A percentile compares a stretch with the other conserved stretches of the same genome.
Evolutionary conservation across 495 filamentous ascomycete genomes (phyloP).

Genomic region (Melanomma pulvis-pyrius): DNA sequence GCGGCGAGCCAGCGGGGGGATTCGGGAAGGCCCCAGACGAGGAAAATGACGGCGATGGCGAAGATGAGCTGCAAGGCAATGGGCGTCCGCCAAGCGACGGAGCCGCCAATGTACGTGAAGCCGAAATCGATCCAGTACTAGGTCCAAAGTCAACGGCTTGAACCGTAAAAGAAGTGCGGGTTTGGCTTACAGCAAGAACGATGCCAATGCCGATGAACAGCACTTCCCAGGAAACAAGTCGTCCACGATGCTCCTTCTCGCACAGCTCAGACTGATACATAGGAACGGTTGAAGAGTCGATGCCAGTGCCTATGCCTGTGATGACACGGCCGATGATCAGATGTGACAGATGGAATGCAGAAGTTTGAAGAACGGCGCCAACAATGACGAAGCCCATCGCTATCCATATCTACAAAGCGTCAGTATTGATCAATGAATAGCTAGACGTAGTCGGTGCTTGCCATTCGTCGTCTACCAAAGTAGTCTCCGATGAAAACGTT

Average conservation of each 20-base stretch:
- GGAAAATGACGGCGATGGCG: slow-evolving; percentile 16
- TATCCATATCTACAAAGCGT: too few species aligned
- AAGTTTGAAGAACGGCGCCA: slow-evolving; percentile 38
- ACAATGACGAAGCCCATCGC: slow-evolving; percentile 42
- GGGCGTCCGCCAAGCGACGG: slow-evolving; percentile 41
- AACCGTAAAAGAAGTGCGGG: background rate
- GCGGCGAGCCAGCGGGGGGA: slow-evolving; percentile 39
- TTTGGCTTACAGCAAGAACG: slow-evolving; percentile 26
- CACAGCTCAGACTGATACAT: slow-evolving; percentile 43
- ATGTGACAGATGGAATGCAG: slow-evolving; percentile 38
- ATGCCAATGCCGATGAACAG: slow-evolving; percentile 43
- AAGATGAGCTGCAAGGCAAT: slow-evolving; percentile 41
- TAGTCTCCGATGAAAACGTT: slow-evolving; percentile 38
- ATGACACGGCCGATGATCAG: slow-evolving; percentile 30
- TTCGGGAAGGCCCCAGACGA: slow-evolving; percentile 39
- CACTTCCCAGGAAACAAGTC: slow-evolving; percentile 39
- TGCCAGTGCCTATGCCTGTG: slow-evolving; percentile 42
- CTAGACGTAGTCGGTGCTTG: too few species aligned
- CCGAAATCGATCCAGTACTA: slow-evolving; percentile 33
- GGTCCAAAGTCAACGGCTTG: background rate
- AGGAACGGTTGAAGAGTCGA: slow-evolving; percentile 37
- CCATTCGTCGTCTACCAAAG: too few species aligned
- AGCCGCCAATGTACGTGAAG: slow-evolving; percentile 35
- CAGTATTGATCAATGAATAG: too few species aligned
- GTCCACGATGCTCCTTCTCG: slow-evolving; percentile 36